A percentile compares a stretch with the other conserved stretches of the same genome.
phyloP scores from a whole-genome alignment of 2,329 filamentous ascomycete genomes.

The Talaromyces sp. region DNA sequence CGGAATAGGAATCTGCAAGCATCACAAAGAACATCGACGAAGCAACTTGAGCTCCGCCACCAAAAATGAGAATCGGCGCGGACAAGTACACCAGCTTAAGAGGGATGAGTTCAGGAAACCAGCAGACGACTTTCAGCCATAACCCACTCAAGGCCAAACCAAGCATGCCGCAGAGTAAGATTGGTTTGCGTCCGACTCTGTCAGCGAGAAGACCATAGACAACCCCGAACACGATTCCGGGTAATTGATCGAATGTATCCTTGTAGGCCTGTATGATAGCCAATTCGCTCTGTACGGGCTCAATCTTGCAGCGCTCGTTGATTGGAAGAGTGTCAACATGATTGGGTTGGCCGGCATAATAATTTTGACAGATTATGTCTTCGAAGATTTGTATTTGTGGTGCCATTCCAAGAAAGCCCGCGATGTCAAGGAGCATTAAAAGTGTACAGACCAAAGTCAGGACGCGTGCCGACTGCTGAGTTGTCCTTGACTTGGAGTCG shows the following conservation, averaged over 20 bases:
- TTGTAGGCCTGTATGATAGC: constrained; percentile 32
- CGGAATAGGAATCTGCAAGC: constrained; percentile 30
- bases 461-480: not conserved
- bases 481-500: not conserved
- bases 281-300: constrained; percentile 31
- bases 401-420: constrained; percentile 26
- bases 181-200: constrained; percentile 29
- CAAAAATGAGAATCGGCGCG: constrained; percentile 26
- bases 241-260: constrained; percentile 25
- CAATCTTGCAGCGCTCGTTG: constrained; percentile 29
- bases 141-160: constrained; percentile 27
- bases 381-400: constrained; percentile 32
- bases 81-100: constrained; percentile 30
- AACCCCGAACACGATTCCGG: constrained; percentile 28
- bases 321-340: not conserved
- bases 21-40: constrained; percentile 27
- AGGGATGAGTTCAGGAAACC: constrained; percentile 21
- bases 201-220: constrained; percentile 33
- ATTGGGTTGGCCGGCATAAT: constrained; percentile 16
- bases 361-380: constrained; percentile 29
- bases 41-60: constrained; percentile 28
- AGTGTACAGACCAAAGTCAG: constrained; percentile 10
- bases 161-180: constrained; percentile 26
- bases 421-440: constrained; percentile 24
- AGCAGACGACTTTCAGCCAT: constrained; percentile 32